A percentile compares a stretch with the other conserved stretches of the same genome.
Evolutionary conservation across 2,329 filamentous ascomycete genomes (phyloP).

Genomic region (Cladorrhinum sp.): DNA sequence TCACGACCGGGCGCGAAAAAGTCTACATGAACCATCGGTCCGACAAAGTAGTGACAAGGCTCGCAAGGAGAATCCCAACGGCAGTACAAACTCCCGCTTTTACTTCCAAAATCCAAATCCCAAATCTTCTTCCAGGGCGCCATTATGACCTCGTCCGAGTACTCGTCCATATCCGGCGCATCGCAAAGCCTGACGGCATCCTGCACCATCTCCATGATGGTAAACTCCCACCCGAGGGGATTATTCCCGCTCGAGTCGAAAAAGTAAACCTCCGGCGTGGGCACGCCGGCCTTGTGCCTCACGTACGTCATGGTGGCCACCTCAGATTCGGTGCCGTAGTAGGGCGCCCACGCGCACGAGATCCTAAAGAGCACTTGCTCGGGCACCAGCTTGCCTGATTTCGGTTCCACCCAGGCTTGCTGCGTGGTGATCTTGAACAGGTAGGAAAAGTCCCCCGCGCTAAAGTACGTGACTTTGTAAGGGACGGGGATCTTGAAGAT

Average conservation of each 20-base stretch:
- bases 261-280: not conserved
- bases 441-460: not conserved
- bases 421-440: not conserved
- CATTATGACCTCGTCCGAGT: not conserved
- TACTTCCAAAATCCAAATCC: not conserved
- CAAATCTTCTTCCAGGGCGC: not conserved
- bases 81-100: not conserved
- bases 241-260: not conserved
- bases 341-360: not conserved
- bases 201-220: not conserved
- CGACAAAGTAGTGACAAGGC: not conserved
- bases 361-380: not conserved
- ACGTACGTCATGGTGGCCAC: conserved; percentile 1
- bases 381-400: not conserved
- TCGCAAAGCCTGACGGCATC: not conserved
- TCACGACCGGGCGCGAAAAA: not conserved
- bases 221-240: not conserved
- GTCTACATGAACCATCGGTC: not conserved
- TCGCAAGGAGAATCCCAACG: not conserved
- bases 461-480: not conserved
- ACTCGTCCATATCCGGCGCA: not conserved
- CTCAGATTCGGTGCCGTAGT: conserved; percentile 3
- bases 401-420: not conserved
- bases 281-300: not conserved
- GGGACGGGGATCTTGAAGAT: not conserved